Evolutionary conservation across 2,329 filamentous ascomycete species (phyloP), one percentile per base, ranked within the genome.

Genomic region (Penicillium sp.): DNA sequence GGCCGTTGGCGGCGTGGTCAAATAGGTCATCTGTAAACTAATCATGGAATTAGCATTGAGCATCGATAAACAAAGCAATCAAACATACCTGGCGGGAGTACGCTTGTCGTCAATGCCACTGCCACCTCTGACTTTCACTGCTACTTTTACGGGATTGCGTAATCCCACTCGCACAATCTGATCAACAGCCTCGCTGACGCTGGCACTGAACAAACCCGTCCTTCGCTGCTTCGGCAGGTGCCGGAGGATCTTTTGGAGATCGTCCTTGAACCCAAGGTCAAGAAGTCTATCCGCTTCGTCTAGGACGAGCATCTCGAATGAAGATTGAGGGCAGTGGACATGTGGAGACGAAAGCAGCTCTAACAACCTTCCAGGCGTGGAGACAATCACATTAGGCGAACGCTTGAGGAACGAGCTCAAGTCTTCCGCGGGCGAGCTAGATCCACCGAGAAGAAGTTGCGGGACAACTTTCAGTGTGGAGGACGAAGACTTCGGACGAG

Each of bases 281-380:
- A 98, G 72, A 16, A 98, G 70, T 42, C 92, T 77, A 64, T 98
- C 92, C 33, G 90, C 92, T 68, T 98, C 92, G 58, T 98, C 92
- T 23, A 98, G 75, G 3, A 98, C 85, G 8, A 98, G 76, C 33
- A 87, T 79, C 61, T 98, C 90, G 51, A 98, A 96, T 0, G 85
- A 85, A 1, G 85, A 88, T 44, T 90, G 84, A 0, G 86, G 81
- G 52, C 85, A 89, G 60, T 93, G 85, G 10, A 95, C 88, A 56
- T 94, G 84, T 1, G 82, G 84, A 1, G 87, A 94, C 0, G 83
- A 80, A 3, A 98, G 73, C 0, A 98, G 76, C 57, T 95, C 89
- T 4, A 95, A 76, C 2, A 98, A 75, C 31, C 92, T 79, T 3
- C 92, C 93, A 0, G 92, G 92, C 0, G 92, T 96, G 0, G 84